Evolutionary conservation across 2,329 filamentous ascomycete genomes (phyloP).

Genomic region (Botrytis tulipae): DNA sequence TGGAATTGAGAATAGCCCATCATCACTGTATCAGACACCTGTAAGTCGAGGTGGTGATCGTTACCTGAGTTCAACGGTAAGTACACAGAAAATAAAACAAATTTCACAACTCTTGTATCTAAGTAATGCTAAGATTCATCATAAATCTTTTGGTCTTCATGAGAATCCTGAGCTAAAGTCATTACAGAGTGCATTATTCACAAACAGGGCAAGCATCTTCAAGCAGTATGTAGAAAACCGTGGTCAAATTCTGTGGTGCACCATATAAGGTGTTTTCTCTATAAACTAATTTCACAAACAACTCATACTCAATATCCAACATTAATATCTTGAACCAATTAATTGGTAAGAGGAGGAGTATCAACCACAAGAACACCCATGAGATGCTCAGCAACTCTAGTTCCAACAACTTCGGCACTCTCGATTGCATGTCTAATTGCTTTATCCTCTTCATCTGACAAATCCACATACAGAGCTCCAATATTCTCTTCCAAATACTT

Average conservation of each 20-base stretch:
- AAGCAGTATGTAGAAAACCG: not conserved
- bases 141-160: not conserved
- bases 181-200: not conserved
- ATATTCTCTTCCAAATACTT: constrained; percentile 49
- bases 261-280: not conserved
- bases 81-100: no score
- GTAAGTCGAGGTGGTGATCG: not conserved
- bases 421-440: constrained; percentile 40
- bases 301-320: no score
- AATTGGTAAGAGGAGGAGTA: constrained; percentile 17
- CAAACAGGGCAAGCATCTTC: not conserved
- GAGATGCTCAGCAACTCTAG: constrained; percentile 21
- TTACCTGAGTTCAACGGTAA: not conserved
- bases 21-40: not conserved
- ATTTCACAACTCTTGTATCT: not conserved
- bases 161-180: not conserved
- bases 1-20: not conserved
- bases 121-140: not conserved
- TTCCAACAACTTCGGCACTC: constrained; percentile 19
- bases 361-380: constrained; percentile 22
- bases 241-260: not conserved
- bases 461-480: constrained; percentile 34
- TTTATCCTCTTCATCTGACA: constrained; percentile 40
- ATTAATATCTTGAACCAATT: no score
- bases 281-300: not conserved